Conservation (phyloP, 345 rosid species). For the Dovyalis caffra region DNA sequence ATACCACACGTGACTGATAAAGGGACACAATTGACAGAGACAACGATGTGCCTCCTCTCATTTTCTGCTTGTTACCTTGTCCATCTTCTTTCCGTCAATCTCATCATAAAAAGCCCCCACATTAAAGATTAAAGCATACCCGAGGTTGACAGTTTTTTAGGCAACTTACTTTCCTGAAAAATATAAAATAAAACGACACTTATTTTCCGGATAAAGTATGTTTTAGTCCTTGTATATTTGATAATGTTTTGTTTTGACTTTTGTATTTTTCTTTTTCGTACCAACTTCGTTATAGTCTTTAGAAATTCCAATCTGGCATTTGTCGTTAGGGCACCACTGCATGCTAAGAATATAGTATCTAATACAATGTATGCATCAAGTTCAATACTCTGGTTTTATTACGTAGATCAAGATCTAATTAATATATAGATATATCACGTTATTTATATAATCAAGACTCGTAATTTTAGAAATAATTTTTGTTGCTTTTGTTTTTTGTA, state of each 20-base stretch:
- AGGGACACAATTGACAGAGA: constrained; percentile 1
- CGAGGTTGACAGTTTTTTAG: constrained; percentile 26
- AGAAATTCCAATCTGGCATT: not conserved
- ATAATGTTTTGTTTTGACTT: not conserved
- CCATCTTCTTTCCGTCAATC: constrained; percentile 16
- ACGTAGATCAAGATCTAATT: too few species aligned
- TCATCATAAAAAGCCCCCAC: constrained; percentile 18
- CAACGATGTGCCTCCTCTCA: constrained; percentile 22
- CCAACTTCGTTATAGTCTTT: not conserved
- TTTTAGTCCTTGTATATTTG: not conserved
- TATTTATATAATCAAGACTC: too few species aligned
- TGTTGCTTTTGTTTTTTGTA: too few species aligned
- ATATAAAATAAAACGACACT: not conserved
- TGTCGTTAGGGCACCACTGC: not conserved
- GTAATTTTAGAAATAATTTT: too few species aligned
- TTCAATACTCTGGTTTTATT: too few species aligned
- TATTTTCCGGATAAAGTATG: not conserved
- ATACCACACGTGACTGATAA: constrained; percentile 10
- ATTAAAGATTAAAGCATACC: constrained; percentile 9
- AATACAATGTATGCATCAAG: too few species aligned
- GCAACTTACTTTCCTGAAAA: not conserved
- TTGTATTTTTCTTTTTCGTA: not conserved
- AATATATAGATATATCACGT: too few species aligned
- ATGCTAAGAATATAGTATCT: too few species aligned
- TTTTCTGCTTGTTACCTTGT: constrained; percentile 27